Evolutionary conservation across 495 filamentous ascomycete genomes (phyloP), one percentile per base, ranked within the genome.

Genomic region (Aspergillus ellipticus): DNA sequence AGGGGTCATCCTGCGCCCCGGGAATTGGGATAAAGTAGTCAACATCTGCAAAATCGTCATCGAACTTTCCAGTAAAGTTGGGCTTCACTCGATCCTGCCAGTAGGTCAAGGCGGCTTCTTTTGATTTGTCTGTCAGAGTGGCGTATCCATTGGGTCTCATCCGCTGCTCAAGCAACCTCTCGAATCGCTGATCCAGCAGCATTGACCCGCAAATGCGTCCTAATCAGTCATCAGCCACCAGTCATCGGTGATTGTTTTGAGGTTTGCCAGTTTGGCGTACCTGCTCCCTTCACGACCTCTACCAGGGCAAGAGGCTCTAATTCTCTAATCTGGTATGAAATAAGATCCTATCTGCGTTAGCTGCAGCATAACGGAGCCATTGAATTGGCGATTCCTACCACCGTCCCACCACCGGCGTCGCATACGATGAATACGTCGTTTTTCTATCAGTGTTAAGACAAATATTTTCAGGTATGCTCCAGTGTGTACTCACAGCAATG

Each of bases 331-430:
- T 39, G 51, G 43, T 72, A 72, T 4, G 67, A 67, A 15, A 75
- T 76, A 50, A 87, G 77, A 51, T 78, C 78, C 69, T 85, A 75
- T 1, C 0, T 6, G 19, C 8, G 21, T 54, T 17, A 50, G 19
- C 28, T 8, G 21, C 17, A n/a, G n/a, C 10, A n/a, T 16, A 4
- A 7, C 24, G 8, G 15, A n/a, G n/a, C 33, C 11, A 13, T 6
- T 26, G 1, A 8, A 21, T 48, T 16, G 17, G 42, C 6, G 4
- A 74, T 67, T 51, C 82, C 55, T 59, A 81, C 82, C 16, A 83
- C 80, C 4, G 82, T 85, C n/a, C 81, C 82, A 26, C 82, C 82
- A 5, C 82, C 82, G 22, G 80, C 80, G 62, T 84, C 81, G 46
- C 79, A 81, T 2, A 84, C 74, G 28, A 84, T 71, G 55, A 83